Evolutionary conservation across 306 rosid genomes (phyloP).

Genomic region (Castanospermum australe): DNA sequence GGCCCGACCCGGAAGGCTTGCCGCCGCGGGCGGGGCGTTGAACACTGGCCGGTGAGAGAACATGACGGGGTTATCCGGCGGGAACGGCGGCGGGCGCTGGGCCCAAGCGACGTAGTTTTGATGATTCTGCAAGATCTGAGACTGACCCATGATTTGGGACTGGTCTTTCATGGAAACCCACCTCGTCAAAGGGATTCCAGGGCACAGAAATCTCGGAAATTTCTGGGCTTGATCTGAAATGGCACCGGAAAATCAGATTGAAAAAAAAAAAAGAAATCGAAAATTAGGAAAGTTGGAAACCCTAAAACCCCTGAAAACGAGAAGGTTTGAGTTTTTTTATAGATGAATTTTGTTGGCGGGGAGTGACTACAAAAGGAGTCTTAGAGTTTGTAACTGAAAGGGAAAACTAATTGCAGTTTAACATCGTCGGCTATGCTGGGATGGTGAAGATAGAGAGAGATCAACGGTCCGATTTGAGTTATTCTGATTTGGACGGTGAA

Average conservation of each 20-base stretch:
- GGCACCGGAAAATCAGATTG: neutral
- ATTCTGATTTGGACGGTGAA: neutral
- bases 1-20: constrained; percentile 39
- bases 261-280: neutral
- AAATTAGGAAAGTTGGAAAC: neutral
- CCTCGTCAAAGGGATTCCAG: neutral
- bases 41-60: constrained; percentile 15
- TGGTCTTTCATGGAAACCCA: constrained; percentile 26
- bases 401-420: neutral
- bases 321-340: neutral
- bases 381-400: neutral
- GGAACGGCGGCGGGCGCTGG: constrained; percentile 12
- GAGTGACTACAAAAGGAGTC: neutral
- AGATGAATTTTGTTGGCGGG: neutral
- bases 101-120: constrained; percentile 43
- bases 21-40: neutral
- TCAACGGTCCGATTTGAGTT: constrained; percentile 11
- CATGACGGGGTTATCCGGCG: constrained; percentile 25
- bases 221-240: neutral
- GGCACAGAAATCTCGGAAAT: neutral
- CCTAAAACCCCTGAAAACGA: neutral
- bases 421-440: neutral
- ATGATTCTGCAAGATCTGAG: constrained; percentile 39
- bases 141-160: constrained; percentile 22
- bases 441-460: neutral